Conservation (phyloP, 1,139 yeast genomes). For the Kodamaea sp. region DNA sequence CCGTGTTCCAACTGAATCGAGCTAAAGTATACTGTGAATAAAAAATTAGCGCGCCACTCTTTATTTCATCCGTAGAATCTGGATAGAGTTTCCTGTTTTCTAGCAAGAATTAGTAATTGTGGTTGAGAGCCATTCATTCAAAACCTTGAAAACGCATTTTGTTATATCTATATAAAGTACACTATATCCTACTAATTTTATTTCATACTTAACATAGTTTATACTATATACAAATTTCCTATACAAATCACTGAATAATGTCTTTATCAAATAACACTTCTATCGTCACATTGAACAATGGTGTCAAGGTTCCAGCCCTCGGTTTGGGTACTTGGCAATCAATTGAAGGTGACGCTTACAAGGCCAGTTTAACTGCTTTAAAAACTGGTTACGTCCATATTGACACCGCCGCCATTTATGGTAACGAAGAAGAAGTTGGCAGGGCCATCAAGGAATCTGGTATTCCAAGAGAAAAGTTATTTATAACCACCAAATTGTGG, state of each 20-base stretch:
- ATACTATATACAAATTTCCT: not conserved
- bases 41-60: too few relatives aligned
- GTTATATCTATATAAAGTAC: not conserved
- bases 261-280: slow-evolving; percentile 17
- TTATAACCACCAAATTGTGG: slow-evolving; percentile 79
- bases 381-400: slow-evolving; percentile 72
- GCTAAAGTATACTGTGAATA: too few relatives aligned
- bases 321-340: slow-evolving; percentile 85
- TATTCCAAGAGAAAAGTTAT: slow-evolving; percentile 64
- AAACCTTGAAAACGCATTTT: not conserved
- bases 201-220: not conserved
- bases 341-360: slow-evolving; percentile 53
- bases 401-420: slow-evolving; percentile 69
- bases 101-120: too few relatives aligned
- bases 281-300: slow-evolving; percentile 53
- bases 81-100: too few relatives aligned
- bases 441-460: slow-evolving; percentile 58
- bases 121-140: too few relatives aligned
- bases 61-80: too few relatives aligned
- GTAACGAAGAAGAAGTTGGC: slow-evolving; percentile 67
- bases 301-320: slow-evolving; percentile 60
- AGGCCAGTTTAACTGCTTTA: slow-evolving; percentile 60
- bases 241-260: slow-evolving; percentile 4
- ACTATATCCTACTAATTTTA: not conserved
- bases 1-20: too few relatives aligned